phyloP scores from a whole-genome alignment of 2,329 filamentous ascomycete species.

The Emergomyces africanus region DNA sequence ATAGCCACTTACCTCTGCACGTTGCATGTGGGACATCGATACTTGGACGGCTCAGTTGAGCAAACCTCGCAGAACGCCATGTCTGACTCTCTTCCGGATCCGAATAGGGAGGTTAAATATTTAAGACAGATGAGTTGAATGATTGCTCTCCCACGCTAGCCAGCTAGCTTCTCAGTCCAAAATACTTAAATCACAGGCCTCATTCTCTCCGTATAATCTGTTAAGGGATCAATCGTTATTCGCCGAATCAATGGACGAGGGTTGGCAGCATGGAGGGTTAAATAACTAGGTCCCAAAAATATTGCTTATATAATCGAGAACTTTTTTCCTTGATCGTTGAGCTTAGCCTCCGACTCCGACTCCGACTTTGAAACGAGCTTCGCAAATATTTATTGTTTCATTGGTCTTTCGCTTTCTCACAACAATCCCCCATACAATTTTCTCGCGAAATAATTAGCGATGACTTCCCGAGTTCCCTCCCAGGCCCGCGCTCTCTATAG shows the following conservation, averaged over 20 bases:
- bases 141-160: not conserved
- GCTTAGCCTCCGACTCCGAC: too few relatives aligned
- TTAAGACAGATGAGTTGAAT: not conserved
- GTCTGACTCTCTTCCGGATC: too few relatives aligned
- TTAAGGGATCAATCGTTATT: not conserved
- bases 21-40: slow-evolving; percentile 19
- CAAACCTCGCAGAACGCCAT: slow-evolving; percentile 18
- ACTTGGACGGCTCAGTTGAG: slow-evolving; percentile 17
- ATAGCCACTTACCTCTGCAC: slow-evolving; percentile 16
- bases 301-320: not conserved
- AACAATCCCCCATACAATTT: not conserved
- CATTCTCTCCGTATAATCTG: not conserved
- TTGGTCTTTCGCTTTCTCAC: not conserved
- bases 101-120: not conserved
- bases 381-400: not conserved
- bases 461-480: slow-evolving; percentile 16
- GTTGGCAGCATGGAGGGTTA: too few relatives aligned
- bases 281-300: too few relatives aligned
- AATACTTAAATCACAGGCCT: not conserved
- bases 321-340: too few relatives aligned
- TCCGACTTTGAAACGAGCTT: not conserved
- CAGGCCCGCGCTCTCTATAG: slow-evolving; percentile 69
- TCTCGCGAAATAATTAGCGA: not conserved
- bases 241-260: not conserved
- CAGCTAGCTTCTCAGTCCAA: not conserved